phyloP scores from a whole-genome alignment of 1,139 yeast species.

The Schizosaccharomyces versatilis region DNA sequence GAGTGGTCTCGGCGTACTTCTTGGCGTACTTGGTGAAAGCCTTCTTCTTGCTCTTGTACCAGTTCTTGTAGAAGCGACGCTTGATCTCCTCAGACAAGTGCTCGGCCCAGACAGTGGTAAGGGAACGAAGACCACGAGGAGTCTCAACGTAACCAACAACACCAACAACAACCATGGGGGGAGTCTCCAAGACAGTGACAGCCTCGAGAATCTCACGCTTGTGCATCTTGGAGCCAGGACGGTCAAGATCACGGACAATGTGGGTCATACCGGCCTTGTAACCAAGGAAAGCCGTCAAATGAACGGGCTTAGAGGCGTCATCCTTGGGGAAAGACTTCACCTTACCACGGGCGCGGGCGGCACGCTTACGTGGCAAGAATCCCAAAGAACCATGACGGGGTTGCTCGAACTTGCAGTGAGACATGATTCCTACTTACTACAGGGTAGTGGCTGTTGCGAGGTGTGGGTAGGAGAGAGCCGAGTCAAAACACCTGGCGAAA shows the following conservation, averaged over 20 bases:
- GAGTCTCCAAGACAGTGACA: conserved; percentile 96
- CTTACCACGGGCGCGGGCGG: conserved; percentile 95
- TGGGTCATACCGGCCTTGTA: conserved; percentile 99
- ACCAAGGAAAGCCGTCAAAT: conserved; percentile 97
- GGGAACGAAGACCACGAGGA: conserved; percentile 98
- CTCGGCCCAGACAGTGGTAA: conserved; percentile 99
- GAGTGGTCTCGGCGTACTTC: conserved; percentile 84
- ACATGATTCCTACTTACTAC: conserved; percentile 29
- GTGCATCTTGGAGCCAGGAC: conserved; percentile 99
- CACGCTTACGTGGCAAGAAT: conserved; percentile 55
- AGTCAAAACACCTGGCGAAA: not conserved
- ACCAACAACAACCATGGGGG: conserved; percentile 97
- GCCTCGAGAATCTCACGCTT: conserved; percentile 99
- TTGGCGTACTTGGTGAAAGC: conserved; percentile 99
- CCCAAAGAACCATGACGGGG: conserved; percentile 99
- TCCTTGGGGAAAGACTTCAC: conserved; percentile 99
- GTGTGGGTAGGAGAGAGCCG: not conserved
- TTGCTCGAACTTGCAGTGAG: conserved; percentile 99
- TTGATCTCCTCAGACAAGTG: conserved; percentile 96
- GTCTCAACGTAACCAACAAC: conserved; percentile 99
- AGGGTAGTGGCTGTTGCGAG: not conserved
- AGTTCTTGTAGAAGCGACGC: conserved; percentile 99
- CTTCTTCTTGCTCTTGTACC: conserved; percentile 99
- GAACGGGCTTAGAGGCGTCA: conserved; percentile 93
- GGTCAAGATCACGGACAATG: conserved; percentile 98